A percentile compares a stretch with the other conserved stretches of the same genome.
Conservation (phyloP, 192 early-diverging fungal species). For the Thamnidium elegans region DNA sequence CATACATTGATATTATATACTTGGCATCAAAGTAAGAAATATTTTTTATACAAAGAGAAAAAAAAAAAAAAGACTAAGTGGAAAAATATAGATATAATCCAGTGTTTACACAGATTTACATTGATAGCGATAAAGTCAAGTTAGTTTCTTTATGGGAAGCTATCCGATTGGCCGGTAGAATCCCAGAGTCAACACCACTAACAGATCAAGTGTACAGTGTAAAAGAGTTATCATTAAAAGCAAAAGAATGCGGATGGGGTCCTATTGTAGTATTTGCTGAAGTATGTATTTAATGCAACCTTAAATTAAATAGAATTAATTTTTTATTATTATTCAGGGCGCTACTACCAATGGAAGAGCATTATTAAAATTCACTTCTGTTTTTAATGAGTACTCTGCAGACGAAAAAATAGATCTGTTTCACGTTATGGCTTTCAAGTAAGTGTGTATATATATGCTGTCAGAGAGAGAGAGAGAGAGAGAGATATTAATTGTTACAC, state of each 20-base stretch:
- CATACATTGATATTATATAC: slow-evolving; percentile 82
- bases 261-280: slow-evolving; percentile 72
- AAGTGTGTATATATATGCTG: slow-evolving; percentile 16
- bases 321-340: slow-evolving; percentile 38
- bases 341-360: slow-evolving; percentile 88
- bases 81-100: slow-evolving; percentile 53
- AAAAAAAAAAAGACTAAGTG: not conserved
- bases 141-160: slow-evolving; percentile 57
- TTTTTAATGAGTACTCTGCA: slow-evolving; percentile 62
- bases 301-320: not conserved
- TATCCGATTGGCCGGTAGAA: slow-evolving; percentile 39
- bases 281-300: slow-evolving; percentile 26
- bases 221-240: slow-evolving; percentile 39
- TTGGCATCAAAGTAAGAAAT: slow-evolving; percentile 57
- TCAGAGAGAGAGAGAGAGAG: too few relatives aligned
- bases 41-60: too few relatives aligned
- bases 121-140: slow-evolving; percentile 46
- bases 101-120: slow-evolving; percentile 55
- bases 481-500: slow-evolving; percentile 12
- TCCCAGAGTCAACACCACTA: slow-evolving; percentile 32
- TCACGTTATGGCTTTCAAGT: slow-evolving; percentile 63
- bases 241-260: slow-evolving; percentile 40
- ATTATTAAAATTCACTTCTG: slow-evolving; percentile 69
- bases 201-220: slow-evolving; percentile 35
- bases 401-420: slow-evolving; percentile 57